These are phyloP conservation scores for sweet orange (Citrus sinensis) DNA, from an alignment of 345 rosid genomes.

Conservation along the genomic window DNA sequence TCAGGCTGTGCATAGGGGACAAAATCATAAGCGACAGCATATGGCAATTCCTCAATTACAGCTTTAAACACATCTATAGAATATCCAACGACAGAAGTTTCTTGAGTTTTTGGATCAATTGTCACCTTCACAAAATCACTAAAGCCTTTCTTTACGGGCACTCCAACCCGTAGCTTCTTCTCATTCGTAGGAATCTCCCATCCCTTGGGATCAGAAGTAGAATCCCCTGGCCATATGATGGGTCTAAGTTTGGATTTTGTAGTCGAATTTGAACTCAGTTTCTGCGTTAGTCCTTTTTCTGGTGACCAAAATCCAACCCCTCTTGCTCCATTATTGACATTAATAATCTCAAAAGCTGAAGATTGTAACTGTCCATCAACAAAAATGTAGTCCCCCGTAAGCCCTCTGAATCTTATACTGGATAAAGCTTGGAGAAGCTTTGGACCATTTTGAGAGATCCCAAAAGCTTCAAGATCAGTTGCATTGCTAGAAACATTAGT, in stretches of 20 bases:
- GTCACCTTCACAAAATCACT: conserved; percentile 34
- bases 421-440: conserved; percentile 29
- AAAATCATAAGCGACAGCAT: conserved; percentile 33
- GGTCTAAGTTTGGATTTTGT: conserved; percentile 18
- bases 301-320: conserved; percentile 49
- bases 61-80: conserved; percentile 46
- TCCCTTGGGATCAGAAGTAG: conserved; percentile 32
- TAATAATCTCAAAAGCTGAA: conserved; percentile 37
- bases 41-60: conserved; percentile 38
- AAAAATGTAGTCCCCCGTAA: conserved; percentile 34
- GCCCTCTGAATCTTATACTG: conserved; percentile 32
- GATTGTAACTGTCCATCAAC: conserved; percentile 30
- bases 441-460: conserved; percentile 41
- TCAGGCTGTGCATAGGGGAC: conserved; percentile 24
- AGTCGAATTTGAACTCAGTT: conserved; percentile 21
- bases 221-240: conserved; percentile 42
- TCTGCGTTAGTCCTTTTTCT: conserved; percentile 27
- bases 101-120: conserved; percentile 18
- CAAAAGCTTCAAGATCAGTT: conserved; percentile 35
- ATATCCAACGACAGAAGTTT: conserved; percentile 22
- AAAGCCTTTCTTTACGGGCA: conserved; percentile 38
- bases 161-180: conserved; percentile 38
- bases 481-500: conserved; percentile 12
- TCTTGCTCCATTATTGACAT: conserved; percentile 26
- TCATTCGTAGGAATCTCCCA: conserved; percentile 49